These are phyloP conservation scores for Gossypium laxum DNA, from an alignment of 441 rosid genomes.

Conservation along the genomic window DNA sequence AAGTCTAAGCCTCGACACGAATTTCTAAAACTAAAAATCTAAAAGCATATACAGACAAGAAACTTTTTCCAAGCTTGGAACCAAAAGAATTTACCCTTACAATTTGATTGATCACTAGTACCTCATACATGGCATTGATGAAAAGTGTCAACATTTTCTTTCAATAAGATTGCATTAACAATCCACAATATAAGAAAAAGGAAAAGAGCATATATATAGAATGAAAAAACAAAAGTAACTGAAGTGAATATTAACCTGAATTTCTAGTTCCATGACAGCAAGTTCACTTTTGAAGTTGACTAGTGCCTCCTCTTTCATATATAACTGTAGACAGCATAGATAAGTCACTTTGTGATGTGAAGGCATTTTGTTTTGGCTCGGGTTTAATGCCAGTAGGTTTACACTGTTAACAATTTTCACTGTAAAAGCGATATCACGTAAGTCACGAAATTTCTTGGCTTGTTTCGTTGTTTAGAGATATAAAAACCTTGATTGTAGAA, in stretches of 20 bases:
- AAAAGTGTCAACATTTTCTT: background rate
- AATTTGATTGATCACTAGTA: background rate
- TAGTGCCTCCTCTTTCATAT: conserved; percentile 45
- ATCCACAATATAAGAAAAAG: background rate
- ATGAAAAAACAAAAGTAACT: background rate
- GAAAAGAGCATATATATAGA: background rate
- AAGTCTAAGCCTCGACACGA: background rate
- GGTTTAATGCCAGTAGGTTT: background rate
- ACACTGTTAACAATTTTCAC: background rate
- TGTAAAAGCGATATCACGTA: background rate
- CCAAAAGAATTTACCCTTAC: background rate
- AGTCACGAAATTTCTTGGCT: background rate
- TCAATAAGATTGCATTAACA: background rate
- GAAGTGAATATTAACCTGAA: conserved; percentile 43
- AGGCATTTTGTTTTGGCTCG: background rate
- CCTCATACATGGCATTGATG: background rate
- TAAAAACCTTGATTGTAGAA: background rate
- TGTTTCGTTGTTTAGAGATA: background rate
- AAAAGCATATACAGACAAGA: background rate
- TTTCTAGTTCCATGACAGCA: conserved; percentile 67
- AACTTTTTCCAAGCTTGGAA: background rate
- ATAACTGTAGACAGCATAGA: conserved; percentile 36
- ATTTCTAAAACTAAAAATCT: background rate
- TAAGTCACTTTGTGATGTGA: conserved; percentile 1
- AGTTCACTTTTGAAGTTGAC: conserved; percentile 62